Evolutionary conservation across 202 grass and related monocot species (phyloP), one percentile per base, ranked within the genome.

Genomic region (Digitaria exilis): DNA sequence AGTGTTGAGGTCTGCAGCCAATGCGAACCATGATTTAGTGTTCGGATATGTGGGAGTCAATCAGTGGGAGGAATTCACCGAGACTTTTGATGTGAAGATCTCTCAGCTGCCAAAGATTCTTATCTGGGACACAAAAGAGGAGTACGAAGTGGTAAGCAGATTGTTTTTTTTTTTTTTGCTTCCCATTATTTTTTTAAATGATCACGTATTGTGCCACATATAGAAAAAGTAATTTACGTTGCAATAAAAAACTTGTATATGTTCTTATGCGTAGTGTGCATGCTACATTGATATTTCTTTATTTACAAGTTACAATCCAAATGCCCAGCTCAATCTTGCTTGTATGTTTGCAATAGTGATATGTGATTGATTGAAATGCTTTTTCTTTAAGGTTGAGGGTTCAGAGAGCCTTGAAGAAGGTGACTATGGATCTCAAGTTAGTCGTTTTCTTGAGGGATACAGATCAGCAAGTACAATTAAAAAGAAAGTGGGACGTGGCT

Each of bases 41-140:
- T 98, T 98, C 71, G 90, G 92, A 76, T 95, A 93, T 69, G 84
- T 95, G 65, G 95, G 95, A 32, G 78, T 88, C 69, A 80, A 95
- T 51, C 96, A 98, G 41, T 98, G 90, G 90, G 91, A 81, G 48
- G 96, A 98, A 55, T 94, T 98, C 79, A 90, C 85, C 0, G 75
- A 89, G 65, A 80, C 87, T 83, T 98, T 96, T 71, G 87, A 96
- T 84, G 46, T 90, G 3, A 90, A 93, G 87, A 57, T 31, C 56
- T 83, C 77, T 21, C 65, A 82, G 60, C 76, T 96, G 46, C 96
- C 96, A 73, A 98, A 87, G 63, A 87, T 98, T 62, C 43, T 96
- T 51, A 71, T 96, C 46, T 98, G 96, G 96, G 85, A 98, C 73
- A 87, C 82, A 88, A 83, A 94, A 61, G 93, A 92, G 46, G 91